Percentiles rank a stretch among this genome's conserved stretches.
These are phyloP conservation scores for Aureobasidium sp. DNA, from an alignment of 2,329 filamentous ascomycete genomes.

Conservation along the genomic window DNA sequence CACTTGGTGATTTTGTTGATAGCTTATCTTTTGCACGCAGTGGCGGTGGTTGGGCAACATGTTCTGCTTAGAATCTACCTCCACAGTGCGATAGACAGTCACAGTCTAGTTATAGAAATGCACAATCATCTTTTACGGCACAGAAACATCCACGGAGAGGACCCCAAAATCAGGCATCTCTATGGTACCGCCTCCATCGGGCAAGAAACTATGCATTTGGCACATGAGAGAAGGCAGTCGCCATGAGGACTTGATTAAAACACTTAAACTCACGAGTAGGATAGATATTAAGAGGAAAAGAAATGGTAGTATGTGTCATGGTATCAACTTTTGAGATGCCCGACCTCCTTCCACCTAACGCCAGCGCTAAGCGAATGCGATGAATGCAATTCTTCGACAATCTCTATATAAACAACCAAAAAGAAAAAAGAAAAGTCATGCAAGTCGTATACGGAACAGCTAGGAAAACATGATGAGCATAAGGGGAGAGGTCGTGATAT, in stretches of 20 bases:
- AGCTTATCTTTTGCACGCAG: slow-evolving; percentile 64
- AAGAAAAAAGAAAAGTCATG: not conserved
- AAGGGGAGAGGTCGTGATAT: not conserved
- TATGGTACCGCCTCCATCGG: no score
- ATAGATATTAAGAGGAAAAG: not conserved
- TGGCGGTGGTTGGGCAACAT: slow-evolving; percentile 67
- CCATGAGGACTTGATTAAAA: no score
- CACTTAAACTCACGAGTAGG: no score
- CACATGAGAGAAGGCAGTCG: no score
- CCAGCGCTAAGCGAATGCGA: slow-evolving; percentile 10
- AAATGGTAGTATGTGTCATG: not conserved
- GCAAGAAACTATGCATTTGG: no score
- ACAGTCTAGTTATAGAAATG: no score
- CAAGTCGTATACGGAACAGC: not conserved
- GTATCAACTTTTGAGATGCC: slow-evolving; percentile 6
- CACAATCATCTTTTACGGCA: no score
- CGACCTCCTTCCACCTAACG: slow-evolving; percentile 4
- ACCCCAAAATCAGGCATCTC: no score
- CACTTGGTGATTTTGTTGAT: slow-evolving; percentile 59
- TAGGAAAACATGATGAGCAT: slow-evolving; percentile 6
- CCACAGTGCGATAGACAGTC: no score
- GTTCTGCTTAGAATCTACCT: slow-evolving; percentile 31
- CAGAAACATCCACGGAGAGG: no score
- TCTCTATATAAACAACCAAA: not conserved
- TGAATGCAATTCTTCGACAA: slow-evolving; percentile 6